Evolutionary conservation across 257 asterid genomes (phyloP).

Genomic region (Catharanthus roseus): DNA sequence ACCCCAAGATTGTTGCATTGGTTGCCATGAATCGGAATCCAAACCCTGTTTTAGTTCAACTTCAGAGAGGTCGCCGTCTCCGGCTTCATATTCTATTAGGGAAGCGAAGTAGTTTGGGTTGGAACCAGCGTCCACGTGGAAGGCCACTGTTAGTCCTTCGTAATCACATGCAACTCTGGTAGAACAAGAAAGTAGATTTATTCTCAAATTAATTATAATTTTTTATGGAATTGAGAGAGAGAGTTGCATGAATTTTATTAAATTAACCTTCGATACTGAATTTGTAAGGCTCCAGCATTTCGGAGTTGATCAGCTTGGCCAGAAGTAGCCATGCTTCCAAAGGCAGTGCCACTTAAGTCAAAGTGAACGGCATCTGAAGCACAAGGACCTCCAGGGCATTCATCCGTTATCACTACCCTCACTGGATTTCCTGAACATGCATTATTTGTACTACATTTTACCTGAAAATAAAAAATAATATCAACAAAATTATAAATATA

Average conservation of each 20-base stretch:
- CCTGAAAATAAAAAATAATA: conserved; percentile 27
- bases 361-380: conserved; percentile 49
- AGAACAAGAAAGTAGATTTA: no score
- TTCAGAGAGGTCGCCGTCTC: conserved; percentile 45
- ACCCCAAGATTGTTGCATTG: conserved; percentile 73
- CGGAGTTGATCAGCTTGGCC: conserved; percentile 55
- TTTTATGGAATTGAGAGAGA: no score
- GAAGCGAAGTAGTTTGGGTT: conserved; percentile 60
- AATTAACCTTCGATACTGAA: conserved; percentile 52
- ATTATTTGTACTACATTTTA: conserved; percentile 45
- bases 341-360: conserved; percentile 81
- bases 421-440: conserved; percentile 83
- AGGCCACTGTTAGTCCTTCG: conserved; percentile 46
- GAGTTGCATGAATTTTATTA: no score
- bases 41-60: conserved; percentile 47
- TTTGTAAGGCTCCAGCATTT: conserved; percentile 49
- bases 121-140: conserved; percentile 72
- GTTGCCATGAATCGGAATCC: conserved; percentile 40
- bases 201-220: no score
- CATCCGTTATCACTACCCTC: conserved; percentile 67
- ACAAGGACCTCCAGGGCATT: conserved; percentile 55
- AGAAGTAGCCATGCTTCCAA: conserved; percentile 65
- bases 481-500: no score
- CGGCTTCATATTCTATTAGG: conserved; percentile 56
- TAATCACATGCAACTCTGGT: conserved; percentile 64